Evolutionary conservation across 208 protist species (phyloP).

Genomic region (Plasmodiophora brassicae): DNA sequence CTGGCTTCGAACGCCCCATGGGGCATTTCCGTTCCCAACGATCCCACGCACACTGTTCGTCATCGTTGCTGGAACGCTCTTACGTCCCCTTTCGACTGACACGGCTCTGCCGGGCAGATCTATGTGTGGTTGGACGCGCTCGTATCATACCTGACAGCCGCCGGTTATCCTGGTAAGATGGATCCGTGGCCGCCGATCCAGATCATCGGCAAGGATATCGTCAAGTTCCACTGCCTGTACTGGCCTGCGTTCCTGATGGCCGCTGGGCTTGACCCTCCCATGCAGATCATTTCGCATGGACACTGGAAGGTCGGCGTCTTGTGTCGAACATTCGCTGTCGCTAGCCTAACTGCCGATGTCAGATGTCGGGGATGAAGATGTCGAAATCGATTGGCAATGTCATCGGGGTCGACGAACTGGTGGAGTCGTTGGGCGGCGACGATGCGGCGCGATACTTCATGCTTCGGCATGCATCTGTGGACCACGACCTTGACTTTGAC

Average conservation of each 20-base stretch:
- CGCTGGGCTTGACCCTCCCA: constrained; percentile 80
- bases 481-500: constrained; percentile 89
- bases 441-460: constrained; percentile 91
- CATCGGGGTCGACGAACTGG: constrained; percentile 79
- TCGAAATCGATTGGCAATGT: constrained; percentile 94
- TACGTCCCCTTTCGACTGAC: neutral
- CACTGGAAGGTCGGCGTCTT: neutral
- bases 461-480: constrained; percentile 81
- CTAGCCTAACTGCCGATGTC: constrained; percentile 79
- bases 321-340: neutral
- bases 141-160: constrained; percentile 94
- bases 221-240: constrained; percentile 97
- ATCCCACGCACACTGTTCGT: constrained; percentile 59
- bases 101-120: constrained; percentile 17
- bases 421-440: constrained; percentile 48
- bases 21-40: constrained; percentile 91
- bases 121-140: constrained; percentile 99
- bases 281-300: constrained; percentile 51
- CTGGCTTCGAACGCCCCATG: constrained; percentile 78
- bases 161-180: constrained; percentile 55
- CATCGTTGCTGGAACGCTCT: neutral
- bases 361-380: constrained; percentile 88
- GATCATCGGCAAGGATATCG: constrained; percentile 93
- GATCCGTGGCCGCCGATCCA: constrained; percentile 64
- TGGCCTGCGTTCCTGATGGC: constrained; percentile 97